These are phyloP conservation scores for Austroboletus niveus DNA, from an alignment of 1,284 basidiomycete genomes.

Conservation along the genomic window DNA sequence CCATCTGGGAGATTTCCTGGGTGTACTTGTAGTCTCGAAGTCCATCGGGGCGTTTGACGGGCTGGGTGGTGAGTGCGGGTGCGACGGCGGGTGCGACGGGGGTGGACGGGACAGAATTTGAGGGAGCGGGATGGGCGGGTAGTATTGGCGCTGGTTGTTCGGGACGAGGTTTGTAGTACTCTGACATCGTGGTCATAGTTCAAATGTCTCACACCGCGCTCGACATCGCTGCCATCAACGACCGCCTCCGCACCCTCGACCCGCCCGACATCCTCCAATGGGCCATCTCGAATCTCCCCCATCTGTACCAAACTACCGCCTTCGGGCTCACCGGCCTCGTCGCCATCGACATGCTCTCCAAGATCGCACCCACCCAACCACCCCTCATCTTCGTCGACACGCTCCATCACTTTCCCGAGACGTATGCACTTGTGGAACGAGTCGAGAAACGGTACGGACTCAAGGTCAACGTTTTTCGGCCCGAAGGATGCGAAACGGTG, in stretches of 20 bases:
- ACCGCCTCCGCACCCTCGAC: conserved; percentile 59
- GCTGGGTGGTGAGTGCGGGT: conserved; percentile 10
- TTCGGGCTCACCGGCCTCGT: conserved; percentile 93
- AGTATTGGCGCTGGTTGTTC: conserved; percentile 24
- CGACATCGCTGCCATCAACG: conserved; percentile 70
- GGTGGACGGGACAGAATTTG: conserved; percentile 25
- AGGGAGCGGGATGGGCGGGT: conserved; percentile 11
- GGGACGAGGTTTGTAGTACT: conserved; percentile 30
- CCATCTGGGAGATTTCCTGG: conserved; percentile 83
- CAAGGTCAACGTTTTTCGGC: conserved; percentile 78
- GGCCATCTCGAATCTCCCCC: conserved; percentile 78
- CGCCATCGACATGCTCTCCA: conserved; percentile 89
- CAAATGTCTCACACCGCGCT: conserved; percentile 38
- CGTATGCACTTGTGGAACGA: conserved; percentile 81
- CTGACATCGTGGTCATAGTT: conserved; percentile 13
- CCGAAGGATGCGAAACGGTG: conserved; percentile 67
- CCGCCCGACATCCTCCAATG: conserved; percentile 84
- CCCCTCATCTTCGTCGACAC: conserved; percentile 94
- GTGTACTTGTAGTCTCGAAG: conserved; percentile 64
- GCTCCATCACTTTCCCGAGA: conserved; percentile 94
- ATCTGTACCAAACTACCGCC: conserved; percentile 87
- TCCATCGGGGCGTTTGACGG: conserved; percentile 23
- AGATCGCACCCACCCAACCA: conserved; percentile 56
- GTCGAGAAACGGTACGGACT: conserved; percentile 77
- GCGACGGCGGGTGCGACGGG: conserved; percentile 6